Conservation (phyloP, 345 rosid species). For the Rhodamnia rubescens region DNA sequence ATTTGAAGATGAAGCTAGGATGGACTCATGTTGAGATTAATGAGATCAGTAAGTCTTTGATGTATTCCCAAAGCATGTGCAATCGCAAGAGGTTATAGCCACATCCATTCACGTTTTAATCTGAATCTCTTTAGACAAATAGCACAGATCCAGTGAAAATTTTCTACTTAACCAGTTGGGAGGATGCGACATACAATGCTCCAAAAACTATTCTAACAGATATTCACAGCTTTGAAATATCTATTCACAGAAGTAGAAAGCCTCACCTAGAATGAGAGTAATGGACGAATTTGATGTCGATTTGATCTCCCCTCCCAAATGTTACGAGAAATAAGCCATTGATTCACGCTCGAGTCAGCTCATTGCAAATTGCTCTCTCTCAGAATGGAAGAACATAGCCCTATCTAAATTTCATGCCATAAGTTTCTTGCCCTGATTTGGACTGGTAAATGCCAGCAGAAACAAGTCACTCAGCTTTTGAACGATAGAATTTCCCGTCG, state of each 20-base stretch:
- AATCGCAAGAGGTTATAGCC: background rate
- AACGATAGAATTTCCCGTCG: background rate
- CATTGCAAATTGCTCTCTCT: background rate
- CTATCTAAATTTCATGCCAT: background rate
- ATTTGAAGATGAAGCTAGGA: conserved; percentile 40
- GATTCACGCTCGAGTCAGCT: background rate
- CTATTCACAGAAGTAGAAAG: background rate
- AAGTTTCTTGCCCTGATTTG: background rate
- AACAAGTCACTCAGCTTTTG: background rate
- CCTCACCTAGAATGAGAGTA: background rate
- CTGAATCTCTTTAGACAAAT: background rate
- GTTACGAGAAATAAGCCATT: background rate
- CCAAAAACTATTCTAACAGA: background rate
- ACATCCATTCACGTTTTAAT: background rate
- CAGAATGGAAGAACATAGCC: background rate
- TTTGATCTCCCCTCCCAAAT: background rate
- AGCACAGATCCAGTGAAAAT: background rate
- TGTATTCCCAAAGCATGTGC: background rate
- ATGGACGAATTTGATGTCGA: background rate
- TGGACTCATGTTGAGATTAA: background rate
- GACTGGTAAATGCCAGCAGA: background rate
- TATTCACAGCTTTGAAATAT: background rate
- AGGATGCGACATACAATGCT: background rate
- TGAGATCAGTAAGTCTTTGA: background rate
- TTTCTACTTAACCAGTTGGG: background rate